Evolutionary conservation across 2,329 filamentous ascomycete genomes (phyloP).

Genomic region (Aotearoamyces nothofagi): DNA sequence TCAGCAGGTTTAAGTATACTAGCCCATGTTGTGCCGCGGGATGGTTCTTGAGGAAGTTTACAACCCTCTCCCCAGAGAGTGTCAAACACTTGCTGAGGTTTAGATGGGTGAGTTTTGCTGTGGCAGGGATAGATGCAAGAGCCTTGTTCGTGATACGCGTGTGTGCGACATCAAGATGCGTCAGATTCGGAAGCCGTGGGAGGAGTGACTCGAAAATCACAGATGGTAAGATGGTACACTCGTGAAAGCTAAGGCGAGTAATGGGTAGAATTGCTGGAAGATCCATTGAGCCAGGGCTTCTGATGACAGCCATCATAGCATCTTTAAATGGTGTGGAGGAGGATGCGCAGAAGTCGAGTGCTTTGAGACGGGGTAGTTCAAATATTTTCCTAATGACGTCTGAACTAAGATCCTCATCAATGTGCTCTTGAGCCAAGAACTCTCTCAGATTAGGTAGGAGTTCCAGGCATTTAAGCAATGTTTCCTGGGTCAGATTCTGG

Average conservation of each 20-base stretch:
- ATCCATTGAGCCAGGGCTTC: slow-evolving; percentile 3
- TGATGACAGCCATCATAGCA: slow-evolving; percentile 41
- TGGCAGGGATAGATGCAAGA: slow-evolving; percentile 53
- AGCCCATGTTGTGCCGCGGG: slow-evolving; percentile 52
- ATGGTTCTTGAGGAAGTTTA: slow-evolving; percentile 57
- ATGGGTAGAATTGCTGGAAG: slow-evolving; percentile 38
- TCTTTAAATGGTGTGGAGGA: slow-evolving; percentile 52
- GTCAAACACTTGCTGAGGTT: slow-evolving; percentile 64
- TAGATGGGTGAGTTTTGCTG: slow-evolving; percentile 59
- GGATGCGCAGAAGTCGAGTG: slow-evolving; percentile 65
- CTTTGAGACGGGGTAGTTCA: slow-evolving; percentile 45
- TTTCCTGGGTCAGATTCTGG: slow-evolving; percentile 60
- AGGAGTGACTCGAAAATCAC: slow-evolving; percentile 53
- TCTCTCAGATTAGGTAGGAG: slow-evolving; percentile 62
- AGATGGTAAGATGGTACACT: slow-evolving; percentile 57
- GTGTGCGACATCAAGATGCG: slow-evolving; percentile 67
- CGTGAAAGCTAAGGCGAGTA: slow-evolving; percentile 59
- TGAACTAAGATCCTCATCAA: slow-evolving; percentile 60
- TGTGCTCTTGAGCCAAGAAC: slow-evolving; percentile 66
- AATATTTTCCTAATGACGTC: slow-evolving; percentile 57
- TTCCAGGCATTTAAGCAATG: slow-evolving; percentile 54
- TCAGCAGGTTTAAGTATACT: slow-evolving; percentile 57
- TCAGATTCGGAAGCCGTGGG: slow-evolving; percentile 53
- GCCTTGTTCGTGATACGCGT: slow-evolving; percentile 62
- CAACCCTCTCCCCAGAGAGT: slow-evolving; percentile 48